Percentiles rank a stretch among this genome's conserved stretches.
Conservation (phyloP, 805 yeast species). For the Scheffersomyces stipitis region DNA sequence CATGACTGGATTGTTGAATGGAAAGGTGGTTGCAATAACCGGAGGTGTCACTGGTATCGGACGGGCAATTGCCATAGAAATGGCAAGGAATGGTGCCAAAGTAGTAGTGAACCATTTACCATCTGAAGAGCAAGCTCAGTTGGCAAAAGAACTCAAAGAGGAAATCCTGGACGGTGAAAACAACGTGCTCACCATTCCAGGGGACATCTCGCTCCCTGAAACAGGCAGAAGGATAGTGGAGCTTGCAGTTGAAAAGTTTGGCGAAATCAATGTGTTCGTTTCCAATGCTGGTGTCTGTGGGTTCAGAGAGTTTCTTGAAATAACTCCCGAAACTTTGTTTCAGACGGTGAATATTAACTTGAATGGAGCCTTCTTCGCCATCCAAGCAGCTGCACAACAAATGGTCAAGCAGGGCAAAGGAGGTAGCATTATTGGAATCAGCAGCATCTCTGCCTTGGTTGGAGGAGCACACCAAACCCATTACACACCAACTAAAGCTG, state of each 20-base stretch:
- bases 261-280: conserved; percentile 40
- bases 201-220: conserved; percentile 44
- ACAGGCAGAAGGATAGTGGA: conserved; percentile 31
- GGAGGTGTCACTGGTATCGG: conserved; percentile 52
- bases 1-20: conserved; percentile 24
- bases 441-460: conserved; percentile 43
- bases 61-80: conserved; percentile 41
- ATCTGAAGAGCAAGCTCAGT: conserved; percentile 14
- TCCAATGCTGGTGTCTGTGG: conserved; percentile 50
- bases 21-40: conserved; percentile 41
- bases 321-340: conserved; percentile 34
- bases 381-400: conserved; percentile 48
- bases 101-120: conserved; percentile 37
- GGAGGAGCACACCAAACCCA: conserved; percentile 48
- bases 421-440: conserved; percentile 47
- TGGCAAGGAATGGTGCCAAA: conserved; percentile 43
- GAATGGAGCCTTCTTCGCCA: conserved; percentile 45
- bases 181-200: conserved; percentile 36
- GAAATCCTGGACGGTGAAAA: conserved; percentile 21
- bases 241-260: conserved; percentile 35
- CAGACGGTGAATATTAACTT: conserved; percentile 39
- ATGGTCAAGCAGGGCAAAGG: conserved; percentile 46
- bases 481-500: conserved; percentile 52
- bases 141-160: conserved; percentile 17
- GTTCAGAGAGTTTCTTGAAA: conserved; percentile 41